phyloP scores from a whole-genome alignment of 371 early-diverging fungal species.

The Rhizopus microsporus region DNA sequence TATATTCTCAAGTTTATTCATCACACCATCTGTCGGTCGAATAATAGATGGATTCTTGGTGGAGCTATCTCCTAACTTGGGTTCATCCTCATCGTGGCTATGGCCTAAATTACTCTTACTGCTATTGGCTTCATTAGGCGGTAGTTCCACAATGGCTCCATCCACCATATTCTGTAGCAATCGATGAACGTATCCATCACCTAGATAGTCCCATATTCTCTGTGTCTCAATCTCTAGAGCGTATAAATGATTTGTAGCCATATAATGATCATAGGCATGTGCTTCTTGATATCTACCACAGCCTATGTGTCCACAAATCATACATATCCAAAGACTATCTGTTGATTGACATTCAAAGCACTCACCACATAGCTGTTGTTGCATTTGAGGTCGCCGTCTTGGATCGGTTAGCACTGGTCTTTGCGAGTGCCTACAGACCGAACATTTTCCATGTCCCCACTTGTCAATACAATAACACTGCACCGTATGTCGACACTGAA shows the following conservation, averaged over 20 bases:
- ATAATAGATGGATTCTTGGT: neutral
- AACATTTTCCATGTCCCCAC: slow-evolving; percentile 93
- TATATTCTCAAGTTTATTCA: slow-evolving; percentile 72
- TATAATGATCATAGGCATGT: slow-evolving; percentile 88
- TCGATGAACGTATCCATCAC: slow-evolving; percentile 95
- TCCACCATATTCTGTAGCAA: slow-evolving; percentile 88
- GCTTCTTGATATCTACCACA: slow-evolving; percentile 81
- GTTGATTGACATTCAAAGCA: slow-evolving; percentile 77
- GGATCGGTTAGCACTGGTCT: slow-evolving; percentile 37
- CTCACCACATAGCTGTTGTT: slow-evolving; percentile 36
- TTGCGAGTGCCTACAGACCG: slow-evolving; percentile 85
- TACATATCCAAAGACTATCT: slow-evolving; percentile 90
- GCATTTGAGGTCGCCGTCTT: slow-evolving; percentile 18
- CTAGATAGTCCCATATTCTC: slow-evolving; percentile 96
- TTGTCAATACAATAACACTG: slow-evolving; percentile 86
- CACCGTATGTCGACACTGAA: slow-evolving; percentile 91
- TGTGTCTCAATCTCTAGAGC: slow-evolving; percentile 93
- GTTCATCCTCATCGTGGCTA: neutral
- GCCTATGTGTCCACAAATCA: slow-evolving; percentile 90
- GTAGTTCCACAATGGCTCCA: slow-evolving; percentile 89
- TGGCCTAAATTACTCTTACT: neutral
- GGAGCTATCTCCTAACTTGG: neutral
- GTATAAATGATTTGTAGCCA: slow-evolving; percentile 78
- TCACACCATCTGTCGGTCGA: neutral
- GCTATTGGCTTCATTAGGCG: slow-evolving; percentile 33